Conservation (phyloP, 192 early-diverging fungal species). For the Phycomyces blakesleeanus region DNA sequence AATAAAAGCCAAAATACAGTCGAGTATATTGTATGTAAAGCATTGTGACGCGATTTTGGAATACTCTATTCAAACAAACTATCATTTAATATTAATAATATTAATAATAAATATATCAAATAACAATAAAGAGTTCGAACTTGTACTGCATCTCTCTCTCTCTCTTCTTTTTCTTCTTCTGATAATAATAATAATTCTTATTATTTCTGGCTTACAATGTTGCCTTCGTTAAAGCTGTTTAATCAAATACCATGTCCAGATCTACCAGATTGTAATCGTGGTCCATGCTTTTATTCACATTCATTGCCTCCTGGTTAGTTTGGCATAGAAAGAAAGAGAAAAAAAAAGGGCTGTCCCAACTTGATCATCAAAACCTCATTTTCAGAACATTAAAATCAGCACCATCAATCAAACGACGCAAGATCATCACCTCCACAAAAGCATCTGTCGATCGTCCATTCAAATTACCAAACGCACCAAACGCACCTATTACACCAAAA, state of each 20-base stretch:
- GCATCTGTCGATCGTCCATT: background rate
- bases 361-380: background rate
- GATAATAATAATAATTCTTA: background rate
- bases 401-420: constrained; percentile 4
- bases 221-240: constrained; percentile 38
- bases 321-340: background rate
- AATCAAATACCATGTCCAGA: constrained; percentile 31
- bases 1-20: too few relatives aligned
- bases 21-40: too few relatives aligned
- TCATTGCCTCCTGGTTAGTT: background rate
- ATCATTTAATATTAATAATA: too few relatives aligned
- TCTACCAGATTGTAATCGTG: constrained; percentile 33
- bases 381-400: background rate
- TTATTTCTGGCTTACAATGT: constrained; percentile 21
- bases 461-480: background rate
- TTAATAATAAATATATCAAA: too few relatives aligned
- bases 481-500: too few relatives aligned
- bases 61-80: too few relatives aligned
- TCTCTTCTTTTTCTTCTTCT: background rate
- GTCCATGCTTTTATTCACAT: constrained; percentile 39
- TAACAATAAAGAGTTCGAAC: too few relatives aligned
- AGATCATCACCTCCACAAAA: background rate
- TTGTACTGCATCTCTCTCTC: too few relatives aligned
- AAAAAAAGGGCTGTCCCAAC: background rate
- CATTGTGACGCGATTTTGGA: too few relatives aligned